These are phyloP conservation scores for Lepidium didymum DNA, from an alignment of 345 rosid genomes.

Conservation along the genomic window DNA sequence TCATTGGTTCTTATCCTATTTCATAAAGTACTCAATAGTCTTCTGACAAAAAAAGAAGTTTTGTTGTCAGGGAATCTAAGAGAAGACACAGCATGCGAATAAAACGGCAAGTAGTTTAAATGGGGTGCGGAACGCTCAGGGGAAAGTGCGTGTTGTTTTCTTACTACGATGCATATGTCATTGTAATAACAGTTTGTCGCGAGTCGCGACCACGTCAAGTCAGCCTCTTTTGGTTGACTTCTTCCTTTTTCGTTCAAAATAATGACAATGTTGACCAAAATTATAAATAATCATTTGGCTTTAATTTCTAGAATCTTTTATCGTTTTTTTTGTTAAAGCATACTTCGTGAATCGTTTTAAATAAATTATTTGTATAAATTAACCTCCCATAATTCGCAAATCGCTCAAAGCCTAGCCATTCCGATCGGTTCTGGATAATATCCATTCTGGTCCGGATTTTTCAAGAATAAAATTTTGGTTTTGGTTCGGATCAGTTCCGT, in stretches of 20 bases:
- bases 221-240: conserved; percentile 1
- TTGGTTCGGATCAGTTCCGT: too few species aligned
- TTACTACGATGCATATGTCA: neutral
- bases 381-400: neutral
- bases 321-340: too few species aligned
- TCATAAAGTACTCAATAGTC: neutral
- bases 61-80: neutral
- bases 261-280: neutral
- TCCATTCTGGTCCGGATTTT: too few species aligned
- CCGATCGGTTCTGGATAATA: too few species aligned
- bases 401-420: too few species aligned
- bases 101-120: neutral
- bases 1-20: neutral
- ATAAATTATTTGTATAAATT: neutral
- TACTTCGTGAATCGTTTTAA: neutral
- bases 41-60: neutral
- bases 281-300: neutral
- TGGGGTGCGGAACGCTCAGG: neutral
- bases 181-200: conserved; percentile 2
- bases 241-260: neutral
- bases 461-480: too few species aligned
- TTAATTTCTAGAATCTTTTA: neutral
- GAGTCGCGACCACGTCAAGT: conserved; percentile 15
- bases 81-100: neutral
- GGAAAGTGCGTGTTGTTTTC: conserved; percentile 6